These are phyloP conservation scores for Smittium culicis DNA, from an alignment of 371 early-diverging fungal species.

Conservation along the genomic window DNA sequence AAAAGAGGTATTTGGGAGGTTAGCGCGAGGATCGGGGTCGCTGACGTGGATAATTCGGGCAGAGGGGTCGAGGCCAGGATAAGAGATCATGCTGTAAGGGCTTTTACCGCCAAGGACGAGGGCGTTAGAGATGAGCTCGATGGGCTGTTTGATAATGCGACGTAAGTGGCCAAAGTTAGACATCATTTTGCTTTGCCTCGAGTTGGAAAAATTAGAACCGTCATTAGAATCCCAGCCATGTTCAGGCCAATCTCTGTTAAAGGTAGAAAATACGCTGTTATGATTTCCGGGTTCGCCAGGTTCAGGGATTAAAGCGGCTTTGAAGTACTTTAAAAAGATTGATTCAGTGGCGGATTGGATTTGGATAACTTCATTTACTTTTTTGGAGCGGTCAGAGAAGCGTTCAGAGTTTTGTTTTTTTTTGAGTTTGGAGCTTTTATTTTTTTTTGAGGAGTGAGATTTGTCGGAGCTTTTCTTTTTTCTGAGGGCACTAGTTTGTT, in stretches of 20 bases:
- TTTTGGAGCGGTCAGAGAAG: neutral
- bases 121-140: conserved; percentile 7
- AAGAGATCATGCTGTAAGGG: neutral
- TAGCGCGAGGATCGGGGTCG: neutral
- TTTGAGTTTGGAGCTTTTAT: conserved; percentile 2
- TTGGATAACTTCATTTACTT: conserved; percentile 21
- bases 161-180: neutral
- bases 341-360: conserved; percentile 31
- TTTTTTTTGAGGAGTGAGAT: conserved; percentile 14
- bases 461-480: conserved; percentile 16
- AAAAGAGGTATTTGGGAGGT: neutral
- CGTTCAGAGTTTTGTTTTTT: neutral
- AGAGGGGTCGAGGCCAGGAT: conserved; percentile 6
- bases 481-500: conserved; percentile 15
- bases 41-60: conserved; percentile 10
- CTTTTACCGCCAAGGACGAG: conserved; percentile 6
- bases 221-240: neutral
- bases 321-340: conserved; percentile 30
- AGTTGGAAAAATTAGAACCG: neutral
- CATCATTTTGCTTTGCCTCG: conserved; percentile 3
- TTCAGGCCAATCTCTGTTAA: neutral
- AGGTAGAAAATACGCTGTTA: neutral
- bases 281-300: neutral
- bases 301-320: conserved; percentile 29
- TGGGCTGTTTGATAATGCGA: conserved; percentile 8